These are phyloP conservation scores for Moniliella sp. DNA, from an alignment of 1,284 basidiomycete genomes.

Conservation along the genomic window DNA sequence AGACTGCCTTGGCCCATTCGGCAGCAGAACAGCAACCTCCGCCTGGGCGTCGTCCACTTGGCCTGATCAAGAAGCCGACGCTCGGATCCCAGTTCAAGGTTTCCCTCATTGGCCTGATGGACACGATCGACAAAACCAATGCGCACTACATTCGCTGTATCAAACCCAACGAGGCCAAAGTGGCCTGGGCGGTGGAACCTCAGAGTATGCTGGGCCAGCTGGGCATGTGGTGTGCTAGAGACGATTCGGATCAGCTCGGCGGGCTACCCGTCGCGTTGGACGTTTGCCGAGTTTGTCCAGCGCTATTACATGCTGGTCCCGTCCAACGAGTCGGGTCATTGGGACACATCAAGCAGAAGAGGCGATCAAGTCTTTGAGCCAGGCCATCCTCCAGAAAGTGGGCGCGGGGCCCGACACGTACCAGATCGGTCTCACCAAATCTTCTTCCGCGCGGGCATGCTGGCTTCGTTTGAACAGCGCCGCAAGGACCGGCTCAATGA, in stretches of 20 bases:
- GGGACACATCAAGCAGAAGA: slow-evolving; percentile 42
- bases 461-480: slow-evolving; percentile 79
- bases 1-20: slow-evolving; percentile 56
- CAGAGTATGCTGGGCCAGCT: slow-evolving; percentile 87
- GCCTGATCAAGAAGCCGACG: slow-evolving; percentile 65
- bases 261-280: slow-evolving; percentile 96
- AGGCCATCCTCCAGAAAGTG: slow-evolving; percentile 59
- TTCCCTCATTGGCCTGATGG: slow-evolving; percentile 81
- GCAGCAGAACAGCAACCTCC: slow-evolving; percentile 8
- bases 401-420: slow-evolving; percentile 87
- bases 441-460: slow-evolving; percentile 97
- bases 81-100: slow-evolving; percentile 96
- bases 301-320: slow-evolving; percentile 89
- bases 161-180: slow-evolving; percentile 92
- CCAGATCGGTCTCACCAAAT: slow-evolving; percentile 87
- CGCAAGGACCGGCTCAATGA: slow-evolving; percentile 67
- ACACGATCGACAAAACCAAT: slow-evolving; percentile 86
- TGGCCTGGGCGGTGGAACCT: slow-evolving; percentile 85
- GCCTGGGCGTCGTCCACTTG: slow-evolving; percentile 24
- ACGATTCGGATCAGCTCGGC: slow-evolving; percentile 97
- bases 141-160: slow-evolving; percentile 99
- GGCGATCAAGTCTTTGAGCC: slow-evolving; percentile 52
- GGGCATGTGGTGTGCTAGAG: slow-evolving; percentile 95
- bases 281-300: slow-evolving; percentile 95
- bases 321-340: slow-evolving; percentile 61